These are phyloP conservation scores for Aspergillus pseudonomiae DNA, from an alignment of 2,329 filamentous ascomycete genomes.

Conservation along the genomic window DNA sequence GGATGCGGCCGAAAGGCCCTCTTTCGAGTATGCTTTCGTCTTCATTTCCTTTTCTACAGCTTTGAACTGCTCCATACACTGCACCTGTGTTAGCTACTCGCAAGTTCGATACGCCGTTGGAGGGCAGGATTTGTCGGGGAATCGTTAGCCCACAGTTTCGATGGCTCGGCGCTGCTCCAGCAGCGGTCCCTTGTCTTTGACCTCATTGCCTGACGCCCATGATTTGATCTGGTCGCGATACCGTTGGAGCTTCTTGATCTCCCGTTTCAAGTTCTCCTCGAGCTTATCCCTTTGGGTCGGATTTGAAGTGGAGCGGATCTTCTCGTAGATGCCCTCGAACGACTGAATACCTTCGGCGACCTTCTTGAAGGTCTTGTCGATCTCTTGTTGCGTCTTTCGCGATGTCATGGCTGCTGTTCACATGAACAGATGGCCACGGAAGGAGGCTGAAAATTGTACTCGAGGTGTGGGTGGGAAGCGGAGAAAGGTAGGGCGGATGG, in stretches of 20 bases:
- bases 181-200: conserved; percentile 98
- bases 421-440: conserved; percentile 27
- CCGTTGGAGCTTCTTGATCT: conserved; percentile 99
- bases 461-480: neutral
- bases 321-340: conserved; percentile 95
- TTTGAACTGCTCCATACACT: conserved; percentile 96
- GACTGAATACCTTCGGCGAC: conserved; percentile 88
- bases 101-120: conserved; percentile 10
- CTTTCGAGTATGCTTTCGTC: conserved; percentile 99
- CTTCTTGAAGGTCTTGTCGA: conserved; percentile 99
- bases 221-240: conserved; percentile 99
- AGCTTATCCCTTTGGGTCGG: conserved; percentile 96
- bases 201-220: conserved; percentile 97
- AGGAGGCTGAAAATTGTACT: conserved; percentile 7
- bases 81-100: conserved; percentile 29
- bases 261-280: conserved; percentile 95
- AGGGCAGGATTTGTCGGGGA: conserved; percentile 12
- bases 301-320: conserved; percentile 92
- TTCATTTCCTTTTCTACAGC: conserved; percentile 99
- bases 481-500: conserved; percentile 2
- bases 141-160: conserved; percentile 71
- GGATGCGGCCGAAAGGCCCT: conserved; percentile 86
- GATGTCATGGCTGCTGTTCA: conserved; percentile 71
- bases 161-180: conserved; percentile 94
- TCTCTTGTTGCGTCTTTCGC: conserved; percentile 95